A percentile compares a stretch with the other conserved stretches of the same genome.
phyloP scores from a whole-genome alignment of 164 flowering plant species.

The Platanus orientalis region DNA sequence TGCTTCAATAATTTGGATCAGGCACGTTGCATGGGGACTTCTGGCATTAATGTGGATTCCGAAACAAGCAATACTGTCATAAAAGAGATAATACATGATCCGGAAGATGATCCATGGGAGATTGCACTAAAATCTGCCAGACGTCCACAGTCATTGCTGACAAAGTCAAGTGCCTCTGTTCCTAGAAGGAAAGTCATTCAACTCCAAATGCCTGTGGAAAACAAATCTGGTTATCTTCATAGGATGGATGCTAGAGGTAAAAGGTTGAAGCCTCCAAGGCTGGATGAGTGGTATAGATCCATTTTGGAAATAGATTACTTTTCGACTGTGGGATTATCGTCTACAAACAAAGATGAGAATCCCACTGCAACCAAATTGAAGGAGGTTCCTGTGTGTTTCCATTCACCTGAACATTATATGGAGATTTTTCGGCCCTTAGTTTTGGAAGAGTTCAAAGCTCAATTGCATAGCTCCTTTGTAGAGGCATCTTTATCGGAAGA shows the following conservation, averaged over 20 bases:
- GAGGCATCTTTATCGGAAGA: slow-evolving; percentile 76
- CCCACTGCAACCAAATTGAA: slow-evolving; percentile 33
- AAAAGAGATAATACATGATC: slow-evolving; percentile 38
- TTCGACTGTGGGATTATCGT: slow-evolving; percentile 59
- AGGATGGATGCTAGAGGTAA: slow-evolving; percentile 41
- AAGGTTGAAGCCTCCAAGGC: slow-evolving; percentile 74
- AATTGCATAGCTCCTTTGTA: slow-evolving; percentile 57
- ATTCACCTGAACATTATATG: slow-evolving; percentile 74
- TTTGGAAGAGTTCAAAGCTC: slow-evolving; percentile 94
- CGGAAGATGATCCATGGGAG: slow-evolving; percentile 55
- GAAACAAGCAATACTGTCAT: slow-evolving; percentile 22
- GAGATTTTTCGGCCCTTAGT: slow-evolving; percentile 79
- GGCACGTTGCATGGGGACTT: slow-evolving; percentile 9
- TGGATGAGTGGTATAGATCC: slow-evolving; percentile 86
- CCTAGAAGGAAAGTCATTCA: slow-evolving; percentile 84
- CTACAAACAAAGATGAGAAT: slow-evolving; percentile 40
- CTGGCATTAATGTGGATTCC: slow-evolving; percentile 7
- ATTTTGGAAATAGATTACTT: slow-evolving; percentile 81
- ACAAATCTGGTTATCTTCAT: slow-evolving; percentile 35
- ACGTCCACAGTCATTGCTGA: slow-evolving; percentile 22
- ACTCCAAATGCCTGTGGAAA: slow-evolving; percentile 47
- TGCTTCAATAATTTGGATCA: too few species aligned
- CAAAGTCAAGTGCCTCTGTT: slow-evolving; percentile 36
- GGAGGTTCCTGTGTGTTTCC: slow-evolving; percentile 71
- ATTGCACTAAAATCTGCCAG: slow-evolving; percentile 37